Evolutionary conservation across 768 basidiomycete species (phyloP).

Genomic region (Leccinum truebloodii): DNA sequence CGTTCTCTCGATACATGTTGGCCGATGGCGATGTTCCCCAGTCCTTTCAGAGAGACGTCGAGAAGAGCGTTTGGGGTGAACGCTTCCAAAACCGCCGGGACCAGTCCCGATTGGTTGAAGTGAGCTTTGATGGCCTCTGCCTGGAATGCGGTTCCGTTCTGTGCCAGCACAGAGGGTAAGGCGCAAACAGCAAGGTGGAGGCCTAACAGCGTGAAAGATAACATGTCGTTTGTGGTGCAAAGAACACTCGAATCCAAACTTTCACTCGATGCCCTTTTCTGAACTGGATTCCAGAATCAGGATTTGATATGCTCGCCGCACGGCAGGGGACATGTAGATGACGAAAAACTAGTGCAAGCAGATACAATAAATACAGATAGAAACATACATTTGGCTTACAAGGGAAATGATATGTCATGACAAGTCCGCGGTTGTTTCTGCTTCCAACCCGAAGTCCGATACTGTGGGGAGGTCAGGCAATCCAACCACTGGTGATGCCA

Average conservation of each 20-base stretch:
- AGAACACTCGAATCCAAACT: background rate
- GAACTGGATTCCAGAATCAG: constrained; percentile 19
- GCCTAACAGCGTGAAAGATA: constrained; percentile 9
- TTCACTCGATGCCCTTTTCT: background rate
- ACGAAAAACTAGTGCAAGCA: constrained; percentile 30
- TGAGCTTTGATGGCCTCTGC: constrained; percentile 68
- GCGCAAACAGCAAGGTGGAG: constrained; percentile 39
- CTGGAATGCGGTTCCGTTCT: constrained; percentile 45
- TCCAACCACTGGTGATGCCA: constrained; percentile 25
- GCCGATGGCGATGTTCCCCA: constrained; percentile 56
- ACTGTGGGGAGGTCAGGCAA: constrained; percentile 28
- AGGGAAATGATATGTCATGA: constrained; percentile 28
- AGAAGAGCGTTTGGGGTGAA: constrained; percentile 67
- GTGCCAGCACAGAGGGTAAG: constrained; percentile 44
- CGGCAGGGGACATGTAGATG: constrained; percentile 13
- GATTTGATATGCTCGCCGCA: constrained; percentile 23
- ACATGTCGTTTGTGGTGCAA: constrained; percentile 15
- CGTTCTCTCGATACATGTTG: constrained; percentile 57
- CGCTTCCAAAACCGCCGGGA: constrained; percentile 58
- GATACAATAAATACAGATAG: constrained; percentile 37
- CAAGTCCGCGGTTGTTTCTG: constrained; percentile 26
- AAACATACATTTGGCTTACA: constrained; percentile 25
- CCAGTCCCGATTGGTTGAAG: constrained; percentile 58
- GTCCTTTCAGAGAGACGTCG: constrained; percentile 47
- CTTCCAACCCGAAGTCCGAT: constrained; percentile 32